Base-by-base conservation (phyloP, 495 filamentous ascomycete species). In the Astrothelium macrocarpum region DNA sequence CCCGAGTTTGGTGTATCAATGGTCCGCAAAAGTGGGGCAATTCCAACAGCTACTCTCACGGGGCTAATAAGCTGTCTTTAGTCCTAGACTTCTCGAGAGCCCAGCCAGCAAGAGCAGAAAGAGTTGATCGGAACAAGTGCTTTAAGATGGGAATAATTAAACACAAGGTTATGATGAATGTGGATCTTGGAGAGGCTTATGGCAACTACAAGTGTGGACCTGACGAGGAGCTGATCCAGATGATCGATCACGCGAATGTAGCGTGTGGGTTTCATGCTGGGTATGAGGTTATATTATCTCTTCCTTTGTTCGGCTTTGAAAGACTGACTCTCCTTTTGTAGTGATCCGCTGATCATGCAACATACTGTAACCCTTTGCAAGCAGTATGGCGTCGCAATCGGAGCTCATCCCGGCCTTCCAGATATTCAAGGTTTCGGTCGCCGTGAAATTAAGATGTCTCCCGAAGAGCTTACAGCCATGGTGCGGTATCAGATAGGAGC, bases 391-490 rank as follows among this genome's bases (percentile, higher is more conserved):
- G 76, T 86, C 39, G 72, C 71, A 28, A 73, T 83, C 28, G 84
- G 83, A 1, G 84, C 84, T 0, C 84, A 87, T 62, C 84, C 84
- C 1, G 84, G 84, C 2, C 72, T 86, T 2, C 84, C 78, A 43
- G 84, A 85, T 64, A 72, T 87, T 18, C 80, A 84, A 70, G 84
- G 84, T 7, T 87, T 87, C 66, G 84, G 84, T 1, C 71, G 84
- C 25, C 78, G 84, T 3, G 77, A 80, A 59, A 84, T 85, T 72
- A 78, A 80, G 61, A 70, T 86, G 11, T 68, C 67, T 16, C 75
- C 81, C 1, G 81, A 84, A 23, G 84, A 86, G 59, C 73, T 82
- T 61, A 83, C 80, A 2, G 84, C 83, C 0, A 76, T 78, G 46
- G 78, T 78, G 1, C 62, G 64, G 9, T 71, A 68, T 49, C 64